Evolutionary conservation across 1,284 basidiomycete species (phyloP).

Genomic region (Neotropicomus parvogracilis): DNA sequence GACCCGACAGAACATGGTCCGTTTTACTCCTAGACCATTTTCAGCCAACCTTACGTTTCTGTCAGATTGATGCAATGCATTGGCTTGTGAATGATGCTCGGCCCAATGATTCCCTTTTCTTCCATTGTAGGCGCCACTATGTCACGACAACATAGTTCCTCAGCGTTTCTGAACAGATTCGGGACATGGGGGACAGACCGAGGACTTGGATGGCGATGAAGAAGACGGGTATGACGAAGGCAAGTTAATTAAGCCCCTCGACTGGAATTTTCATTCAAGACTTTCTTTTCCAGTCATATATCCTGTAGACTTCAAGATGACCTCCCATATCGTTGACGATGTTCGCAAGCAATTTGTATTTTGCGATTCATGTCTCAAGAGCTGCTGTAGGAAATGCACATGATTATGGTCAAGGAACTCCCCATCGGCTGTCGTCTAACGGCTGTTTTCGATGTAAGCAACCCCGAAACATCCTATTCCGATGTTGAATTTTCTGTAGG

Average conservation of each 20-base stretch:
- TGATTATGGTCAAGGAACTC: slow-evolving; percentile 69
- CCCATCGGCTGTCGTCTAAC: slow-evolving; percentile 85
- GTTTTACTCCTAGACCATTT: slow-evolving; percentile 21
- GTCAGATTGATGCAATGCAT: slow-evolving; percentile 72
- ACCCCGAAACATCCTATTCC: not conserved
- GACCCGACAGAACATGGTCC: slow-evolving; percentile 78
- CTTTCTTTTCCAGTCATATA: slow-evolving; percentile 63
- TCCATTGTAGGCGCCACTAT: slow-evolving; percentile 66
- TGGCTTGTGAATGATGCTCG: slow-evolving; percentile 83
- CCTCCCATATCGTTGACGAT: slow-evolving; percentile 81
- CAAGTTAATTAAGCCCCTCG: not conserved
- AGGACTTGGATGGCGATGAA: slow-evolving; percentile 46
- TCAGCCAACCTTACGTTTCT: not conserved
- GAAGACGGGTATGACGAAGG: slow-evolving; percentile 38
- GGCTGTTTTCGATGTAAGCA: slow-evolving; percentile 78
- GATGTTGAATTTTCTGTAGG: slow-evolving; percentile 35
- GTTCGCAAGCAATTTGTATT: slow-evolving; percentile 42
- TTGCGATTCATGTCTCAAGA: slow-evolving; percentile 6
- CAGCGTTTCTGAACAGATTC: slow-evolving; percentile 32
- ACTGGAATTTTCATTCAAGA: not conserved
- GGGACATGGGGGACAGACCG: slow-evolving; percentile 57
- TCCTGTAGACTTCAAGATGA: slow-evolving; percentile 71
- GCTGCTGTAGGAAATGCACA: slow-evolving; percentile 55
- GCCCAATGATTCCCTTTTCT: slow-evolving; percentile 86
- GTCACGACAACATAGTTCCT: not conserved